Evolutionary conservation across 768 basidiomycete species (phyloP), one percentile per base, ranked within the genome.

Genomic region (Collybia nuda): DNA sequence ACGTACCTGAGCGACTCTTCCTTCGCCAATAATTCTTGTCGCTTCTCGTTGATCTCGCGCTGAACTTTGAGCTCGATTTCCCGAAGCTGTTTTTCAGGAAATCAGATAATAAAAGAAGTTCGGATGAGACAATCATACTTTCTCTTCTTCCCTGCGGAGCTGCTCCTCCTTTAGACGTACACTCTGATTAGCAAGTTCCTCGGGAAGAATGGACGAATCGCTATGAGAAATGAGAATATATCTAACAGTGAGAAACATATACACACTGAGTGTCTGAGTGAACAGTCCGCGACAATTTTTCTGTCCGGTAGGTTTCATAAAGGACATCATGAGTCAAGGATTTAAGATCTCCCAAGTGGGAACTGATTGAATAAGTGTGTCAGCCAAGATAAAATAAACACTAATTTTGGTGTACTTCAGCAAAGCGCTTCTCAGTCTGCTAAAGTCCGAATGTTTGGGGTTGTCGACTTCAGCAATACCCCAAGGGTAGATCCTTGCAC

Each of bases 361-460:
- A 94, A 70, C 92, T 94, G 50, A 11, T 56, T 17, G 28, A 21
- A 32, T 26, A 44, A 26, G 21, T 19, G 21, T 18, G 7, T 39
- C 23, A 47, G 15, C 17, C 12, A 47, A 39, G 36, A 47, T 19
- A 9, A 47, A 3, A 24, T 11, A 32, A 32, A 32, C 32, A 32
- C 6, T 32, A 14, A 14, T 2, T 14, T 5, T 11, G 12, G 7
- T 32, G 32, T 66, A 94, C 93, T 89, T 90, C 60, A 99, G 79
- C 48, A 99, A 77, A 37, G 95, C 96, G 55, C 90, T 89, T 59
- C 96, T 78, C 52, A 99, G 82, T 51, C 93, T 79, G 69, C 89
- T 90, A 68, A 98, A 98, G 75, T 99, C 97, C n/a, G 92, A 97
- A 74, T 99, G 97, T 67, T 93, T 90, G n/a, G 94, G 93, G 70